Base-by-base conservation (phyloP, 139 green algal genomes). In the Micractinium sp. region DNA sequence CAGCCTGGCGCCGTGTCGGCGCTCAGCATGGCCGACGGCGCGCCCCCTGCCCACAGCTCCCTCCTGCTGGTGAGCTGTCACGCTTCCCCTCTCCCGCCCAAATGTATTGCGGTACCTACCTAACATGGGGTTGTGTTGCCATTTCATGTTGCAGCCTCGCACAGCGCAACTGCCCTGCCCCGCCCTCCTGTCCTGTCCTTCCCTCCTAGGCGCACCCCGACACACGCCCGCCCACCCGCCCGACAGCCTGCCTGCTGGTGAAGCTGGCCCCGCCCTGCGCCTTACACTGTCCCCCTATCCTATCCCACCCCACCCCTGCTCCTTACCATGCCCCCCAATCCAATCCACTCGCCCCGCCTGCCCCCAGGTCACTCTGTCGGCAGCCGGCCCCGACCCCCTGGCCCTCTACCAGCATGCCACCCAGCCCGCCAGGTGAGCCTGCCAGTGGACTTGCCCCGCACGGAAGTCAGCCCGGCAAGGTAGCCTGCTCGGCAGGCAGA, bases 361-460 rank as follows among this genome's bases (percentile, higher is more conserved):
- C 22, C 3, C 36, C 29, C 81, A 86, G 60, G 81, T 86, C 35
- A 74, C 35, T 35, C 1, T 86, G n/a, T 61, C 61, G 25, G 63
- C 82, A 29, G 35, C 82, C 16, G 82, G 82, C 35, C 16, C 61
- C 29, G 82, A 87, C 25, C 82, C 82, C 0, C 23, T 39, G 14
- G 82, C 67, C 1, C 82, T 87, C 20, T 77, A 87, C 38, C 25
- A 78, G 36, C 82, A 79, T 12, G 82, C 56, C n/a, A 56, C 12
- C 3, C 39, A 60, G 78, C 39, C 41, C 23, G 22, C 25, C 78
- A 83, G 39, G 78, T 56, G 38, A 86, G 78, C 63, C 63, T 25
- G 63, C 63, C 20, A 71, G 63, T 71, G 63, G 22, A 23, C 20
- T 2, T 2, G 63, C 20, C 14, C 63, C 63, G 22, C 9, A 27